Evolutionary conservation across 176 grass and related monocot species (phyloP), one percentile per base, ranked within the genome.

Genomic region (Zoysia pacifica): DNA sequence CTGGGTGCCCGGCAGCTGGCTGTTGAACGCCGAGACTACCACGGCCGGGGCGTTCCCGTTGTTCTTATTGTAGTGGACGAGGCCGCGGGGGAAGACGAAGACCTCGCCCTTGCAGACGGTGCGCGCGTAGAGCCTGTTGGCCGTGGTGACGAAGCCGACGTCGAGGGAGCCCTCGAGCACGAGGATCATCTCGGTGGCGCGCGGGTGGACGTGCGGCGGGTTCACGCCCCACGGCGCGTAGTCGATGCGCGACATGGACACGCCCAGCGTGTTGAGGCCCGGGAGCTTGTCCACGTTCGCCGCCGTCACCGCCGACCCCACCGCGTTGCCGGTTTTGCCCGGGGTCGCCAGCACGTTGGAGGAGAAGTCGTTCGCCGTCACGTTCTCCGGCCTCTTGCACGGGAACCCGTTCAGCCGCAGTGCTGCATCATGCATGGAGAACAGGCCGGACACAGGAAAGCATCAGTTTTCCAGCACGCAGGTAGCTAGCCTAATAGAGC

Each of bases 211-310:
- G 28, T 28, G 28, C 28, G 28, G 28, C 28, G 28, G 28, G 28
- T 28, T 28, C 28, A 28, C 87, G 3, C 87, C 89, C 65, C 84
- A 81, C n/a, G 87, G 74, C 6, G 93, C 93, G 40, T 81, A 94
- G 89, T 94, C 87, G 4, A 72, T 48, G 14, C 84, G 93, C 63
- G 89, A 67, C 84, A 94, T 80, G 65, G 93, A 91, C 18, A 94
- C 78, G 11, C 89, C 89, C 4, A 91, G 67, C 0, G 93, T 87
- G 81, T 94, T 91, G 3, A 91, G 81, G 7, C 89, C 93, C 0
- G 87, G 89, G 65, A 94, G 6, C 18, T 12, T 58, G 58, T 52
- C 5, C 11, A 92, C 87, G 47, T 87, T 78, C 16, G 89, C 89
- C 37, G n/a, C 16, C 11, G 89, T 95, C 40, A 83, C 84, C 2